Base-by-base conservation (phyloP, 257 asterid species). In the Solanum ossicruentum region DNA sequence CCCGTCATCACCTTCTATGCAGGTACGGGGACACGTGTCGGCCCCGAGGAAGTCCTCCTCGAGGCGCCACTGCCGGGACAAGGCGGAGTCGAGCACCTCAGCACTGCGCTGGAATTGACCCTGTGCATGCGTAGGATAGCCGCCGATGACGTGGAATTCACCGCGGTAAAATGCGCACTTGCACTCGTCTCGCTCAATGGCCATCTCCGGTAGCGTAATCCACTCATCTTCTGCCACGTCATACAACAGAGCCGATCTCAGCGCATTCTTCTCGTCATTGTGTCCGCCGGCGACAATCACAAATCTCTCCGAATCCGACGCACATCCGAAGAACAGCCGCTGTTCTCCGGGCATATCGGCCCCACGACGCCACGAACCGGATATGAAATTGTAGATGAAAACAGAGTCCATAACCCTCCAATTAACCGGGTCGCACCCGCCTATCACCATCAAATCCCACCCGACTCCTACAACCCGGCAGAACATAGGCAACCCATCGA, bases 221-320 rank as follows among this genome's bases (percentile, higher is more conserved):
- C 89, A 87, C n/a, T 32, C 77, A 6, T 87, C 86, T 41, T 23
- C 70, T 12, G 57, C 83, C 83, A 85, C 80, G 65, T 85, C 89
- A 26, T 87, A 87, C 6, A 60, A 10, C 85, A 85, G 47, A 1
- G 60, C 84, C 2, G 88, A 87, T 23, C 49, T 80, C 28, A 83
- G 20, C 8, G 86, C 84, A 49, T 71, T 81, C 20, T 85, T 82
- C 18, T 57, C 45, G 5, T 51, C 82, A 20, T 83, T 82, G 12
- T 85, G 88, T 8, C 89, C 89, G 12, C 89, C 88, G 18, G 88
- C 89, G 6, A 87, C 65, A 3, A 87, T 12, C 65, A 87, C 86
- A 11, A 55, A 23, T 11, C 66, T 82, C 23, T 84, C 49, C 5
- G 9, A 43, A 66, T 73, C 89, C 23, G 87, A 87, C 18, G 23